Evolutionary conservation across 805 yeast species (phyloP).

Genomic region (Debaryomyces hansenii): DNA sequence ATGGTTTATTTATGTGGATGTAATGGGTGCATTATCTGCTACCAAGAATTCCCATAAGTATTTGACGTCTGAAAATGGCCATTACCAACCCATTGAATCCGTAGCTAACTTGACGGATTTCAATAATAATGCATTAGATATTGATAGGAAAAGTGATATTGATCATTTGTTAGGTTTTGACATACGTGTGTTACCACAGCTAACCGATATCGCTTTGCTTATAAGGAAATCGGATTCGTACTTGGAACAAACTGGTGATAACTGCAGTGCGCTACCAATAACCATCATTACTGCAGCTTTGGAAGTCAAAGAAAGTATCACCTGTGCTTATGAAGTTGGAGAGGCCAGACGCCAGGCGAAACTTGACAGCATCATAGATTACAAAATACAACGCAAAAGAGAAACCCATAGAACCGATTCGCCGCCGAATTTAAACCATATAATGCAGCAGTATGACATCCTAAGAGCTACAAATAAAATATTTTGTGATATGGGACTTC

Average conservation of each 20-base stretch:
- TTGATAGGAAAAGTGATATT: slow-evolving; percentile 41
- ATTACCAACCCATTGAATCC: slow-evolving; percentile 20
- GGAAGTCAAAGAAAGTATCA: slow-evolving; percentile 25
- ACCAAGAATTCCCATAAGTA: slow-evolving; percentile 39
- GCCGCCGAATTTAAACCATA: slow-evolving; percentile 16
- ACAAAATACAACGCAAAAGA: slow-evolving; percentile 5
- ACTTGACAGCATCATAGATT: slow-evolving; percentile 19
- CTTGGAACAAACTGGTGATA: slow-evolving; percentile 7
- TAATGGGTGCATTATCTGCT: slow-evolving; percentile 61
- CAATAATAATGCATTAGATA: slow-evolving; percentile 12
- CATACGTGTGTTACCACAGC: slow-evolving; percentile 55
- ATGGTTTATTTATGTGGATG: slow-evolving; percentile 70
- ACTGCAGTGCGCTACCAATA: slow-evolving; percentile 13
- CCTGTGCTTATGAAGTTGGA: slow-evolving; percentile 21
- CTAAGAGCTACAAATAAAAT: slow-evolving; percentile 51
- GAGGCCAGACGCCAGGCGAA: slow-evolving; percentile 25
- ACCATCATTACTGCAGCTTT: slow-evolving; percentile 21
- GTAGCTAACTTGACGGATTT: slow-evolving; percentile 19
- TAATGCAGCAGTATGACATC: slow-evolving; percentile 30
- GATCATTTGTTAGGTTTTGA: slow-evolving; percentile 71
- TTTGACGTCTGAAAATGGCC: slow-evolving; percentile 12
- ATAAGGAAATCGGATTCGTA: slow-evolving; percentile 28
- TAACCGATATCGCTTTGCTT: slow-evolving; percentile 46
- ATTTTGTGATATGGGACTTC: slow-evolving; percentile 52
- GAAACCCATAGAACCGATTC: slow-evolving; percentile 6